Base-by-base conservation (phyloP, 768 basidiomycete genomes). In the Termitomyces titanicus region DNA sequence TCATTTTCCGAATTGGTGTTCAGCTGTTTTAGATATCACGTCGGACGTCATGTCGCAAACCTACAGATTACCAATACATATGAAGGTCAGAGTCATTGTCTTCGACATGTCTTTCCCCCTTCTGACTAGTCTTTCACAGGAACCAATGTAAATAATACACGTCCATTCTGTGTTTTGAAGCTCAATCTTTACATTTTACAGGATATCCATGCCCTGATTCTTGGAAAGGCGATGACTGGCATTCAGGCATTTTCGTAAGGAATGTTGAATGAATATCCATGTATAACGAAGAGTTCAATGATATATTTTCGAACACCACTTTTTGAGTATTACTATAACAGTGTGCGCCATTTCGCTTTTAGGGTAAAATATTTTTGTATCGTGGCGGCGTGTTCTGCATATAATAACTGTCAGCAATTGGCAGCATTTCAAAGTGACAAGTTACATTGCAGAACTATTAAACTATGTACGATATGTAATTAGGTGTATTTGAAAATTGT, bases 61-160 rank as follows among this genome's bases (percentile, higher is more conserved):
- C 68, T 97, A 56, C 95, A 98, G 66, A 89, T 98, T n/a, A 87
- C 93, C 8, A 94, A 94, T 63, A 98, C 94, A 0, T 97, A 97
- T 66, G 94, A 97, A 77, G 94, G 92, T 79, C 67, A 29, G 75
- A 55, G 45, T 49, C 39, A 35, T 43, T 25, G 17, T 62, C 29
- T 43, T 12, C 12, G 15, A 12, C 15, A 12, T 37, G 13, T 40
- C 9, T 48, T 34, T 27, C 15, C 3, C 45, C 44, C 35, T 46
- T 45, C 29, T 47, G 15, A 44, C 56, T 34, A 33, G 57, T 27
- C 45, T 57, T 20, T 49, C 17, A 13, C 35, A 85, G 83, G 85
- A 52, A 88, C 85, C 40, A 74, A 87, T 63, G 84, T 85, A 62
- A 57, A 81, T 70, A 25, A 13, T 25, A 58, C 24, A 42, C 7